A percentile compares a stretch with the other conserved stretches of the same genome.
These are phyloP conservation scores for Ogataea philodendri DNA, from an alignment of 805 yeast genomes.

Conservation along the genomic window DNA sequence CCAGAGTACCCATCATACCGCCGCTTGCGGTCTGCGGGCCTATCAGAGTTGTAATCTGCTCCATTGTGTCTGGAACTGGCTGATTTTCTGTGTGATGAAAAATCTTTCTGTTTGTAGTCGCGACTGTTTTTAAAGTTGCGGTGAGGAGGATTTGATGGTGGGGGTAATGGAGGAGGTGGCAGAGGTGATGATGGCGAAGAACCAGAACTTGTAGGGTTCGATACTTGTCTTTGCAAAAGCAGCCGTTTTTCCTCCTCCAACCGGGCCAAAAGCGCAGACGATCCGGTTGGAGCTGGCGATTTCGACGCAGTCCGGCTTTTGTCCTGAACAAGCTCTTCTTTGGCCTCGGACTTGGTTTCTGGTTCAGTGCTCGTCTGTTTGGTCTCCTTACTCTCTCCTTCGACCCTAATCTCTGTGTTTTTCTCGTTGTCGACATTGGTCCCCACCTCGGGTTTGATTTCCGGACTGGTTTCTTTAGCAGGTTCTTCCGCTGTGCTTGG, in stretches of 20 bases:
- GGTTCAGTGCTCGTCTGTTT: too few species aligned
- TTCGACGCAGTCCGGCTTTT: not conserved
- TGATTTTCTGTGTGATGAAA: slow-evolving; percentile 10
- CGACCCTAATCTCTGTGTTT: too few species aligned
- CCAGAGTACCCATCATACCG: slow-evolving; percentile 13
- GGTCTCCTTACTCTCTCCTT: not conserved
- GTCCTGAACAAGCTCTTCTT: not conserved
- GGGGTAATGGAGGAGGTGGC: slow-evolving; percentile 22
- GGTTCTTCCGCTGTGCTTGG: too few species aligned
- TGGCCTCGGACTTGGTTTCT: not conserved
- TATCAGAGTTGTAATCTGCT: slow-evolving; percentile 6
- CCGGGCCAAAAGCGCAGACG: slow-evolving; percentile 14
- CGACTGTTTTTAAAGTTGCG: slow-evolving; percentile 9
- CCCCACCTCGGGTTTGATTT: not conserved
- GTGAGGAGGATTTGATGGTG: slow-evolving; percentile 12
- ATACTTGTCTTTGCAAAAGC: slow-evolving; percentile 13
- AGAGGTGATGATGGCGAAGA: slow-evolving; percentile 9
- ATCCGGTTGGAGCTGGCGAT: slow-evolving; percentile 1
- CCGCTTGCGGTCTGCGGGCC: slow-evolving; percentile 14
- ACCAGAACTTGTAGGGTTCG: slow-evolving; percentile 1
- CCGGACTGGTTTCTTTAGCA: not conserved
- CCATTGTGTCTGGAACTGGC: slow-evolving; percentile 5
- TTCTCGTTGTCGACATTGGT: too few species aligned
- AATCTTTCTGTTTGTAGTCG: slow-evolving; percentile 11
- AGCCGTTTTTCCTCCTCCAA: slow-evolving; percentile 19